Base-by-base conservation (phyloP, 345 rosid genomes). In the Lepidium didymum region DNA sequence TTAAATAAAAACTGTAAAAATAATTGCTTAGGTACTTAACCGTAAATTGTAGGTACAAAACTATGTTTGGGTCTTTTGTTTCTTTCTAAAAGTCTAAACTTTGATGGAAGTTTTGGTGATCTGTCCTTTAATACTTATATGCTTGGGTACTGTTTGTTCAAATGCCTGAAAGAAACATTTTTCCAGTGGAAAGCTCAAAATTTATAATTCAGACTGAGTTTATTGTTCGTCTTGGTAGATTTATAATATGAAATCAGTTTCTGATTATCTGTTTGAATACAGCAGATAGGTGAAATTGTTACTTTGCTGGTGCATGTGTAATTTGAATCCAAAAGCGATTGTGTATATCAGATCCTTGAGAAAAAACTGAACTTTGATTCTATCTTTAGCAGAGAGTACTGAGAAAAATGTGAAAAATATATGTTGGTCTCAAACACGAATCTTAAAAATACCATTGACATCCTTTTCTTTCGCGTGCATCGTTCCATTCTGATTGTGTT, bases 91-190 rank as follows among this genome's bases (percentile, higher is more conserved):
- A 1, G 7, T 29, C 33, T 29, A 18, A 50, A 42, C 27, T 52
- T 4, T 51, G 44, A 38, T 49, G n/a, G 27, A 42, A 6, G 8
- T 54, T 16, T 66, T 8, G 37, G 15, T 34, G 8, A 45, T 7
- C 3, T 50, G 13, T 1, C 10, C 21, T 25, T 18, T 31, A n/a
- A 5, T 50, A 59, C 42, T 18, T 19, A 3, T 38, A 60, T 61
- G 68, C 59, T 18, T 61, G 25, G 45, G 1, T 0, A 18, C 1
- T 70, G 68, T 70, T 70, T 43, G 62, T 51, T 60, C 21, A 69
- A 50, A 60, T 60, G 67, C 61, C 54, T 69, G 52, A 40, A 1
- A 12, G 53, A 38, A 50, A 19, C 25, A 44, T 3, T 19, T 33
- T 67, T 5, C 9, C 6, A 38, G 4, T 68, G 7, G 25, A 51